A percentile compares a stretch with the other conserved stretches of the same genome.
phyloP scores from a whole-genome alignment of 139 green algal species.

The Edaphochlamys debaryana region DNA sequence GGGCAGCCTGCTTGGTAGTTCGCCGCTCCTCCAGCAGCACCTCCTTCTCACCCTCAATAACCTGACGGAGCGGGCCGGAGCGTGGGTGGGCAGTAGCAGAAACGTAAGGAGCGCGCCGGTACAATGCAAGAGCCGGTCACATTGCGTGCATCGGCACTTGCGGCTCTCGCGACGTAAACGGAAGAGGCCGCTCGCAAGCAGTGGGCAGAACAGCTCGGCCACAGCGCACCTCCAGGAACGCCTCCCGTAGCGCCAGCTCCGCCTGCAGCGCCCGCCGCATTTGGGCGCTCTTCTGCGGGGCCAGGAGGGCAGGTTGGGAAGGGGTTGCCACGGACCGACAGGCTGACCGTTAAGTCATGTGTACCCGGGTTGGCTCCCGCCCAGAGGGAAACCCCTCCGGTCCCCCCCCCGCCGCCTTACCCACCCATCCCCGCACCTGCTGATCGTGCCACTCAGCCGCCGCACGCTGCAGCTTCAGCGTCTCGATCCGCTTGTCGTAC shows the following conservation, averaged over 20 bases:
- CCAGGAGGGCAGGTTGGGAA: not conserved
- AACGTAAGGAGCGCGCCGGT: too few relatives aligned
- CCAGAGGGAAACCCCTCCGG: not conserved
- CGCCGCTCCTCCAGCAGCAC: conserved; percentile 31
- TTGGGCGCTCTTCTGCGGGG: not conserved
- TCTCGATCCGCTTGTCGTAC: conserved; percentile 26
- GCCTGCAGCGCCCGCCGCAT: conserved; percentile 23
- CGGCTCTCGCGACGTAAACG: too few relatives aligned
- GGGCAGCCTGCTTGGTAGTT: not conserved
- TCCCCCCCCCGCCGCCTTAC: too few relatives aligned
- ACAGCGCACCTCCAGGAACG: conserved; percentile 42
- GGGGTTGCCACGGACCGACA: not conserved
- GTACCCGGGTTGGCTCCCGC: too few relatives aligned
- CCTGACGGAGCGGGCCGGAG: too few relatives aligned
- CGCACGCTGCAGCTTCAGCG: conserved; percentile 32
- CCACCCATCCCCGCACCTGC: too few relatives aligned
- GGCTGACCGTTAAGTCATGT: too few relatives aligned
- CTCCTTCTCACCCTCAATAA: conserved; percentile 36
- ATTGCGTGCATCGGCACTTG: too few relatives aligned
- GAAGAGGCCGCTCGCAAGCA: too few relatives aligned
- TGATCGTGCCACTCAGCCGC: not conserved
- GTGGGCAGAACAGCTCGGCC: too few relatives aligned
- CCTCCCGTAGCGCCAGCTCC: conserved; percentile 37
- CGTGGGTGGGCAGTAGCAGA: too few relatives aligned
- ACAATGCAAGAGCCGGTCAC: too few relatives aligned